These are phyloP conservation scores for Arabis hirsuta DNA, from an alignment of 345 rosid species.

Conservation along the genomic window DNA sequence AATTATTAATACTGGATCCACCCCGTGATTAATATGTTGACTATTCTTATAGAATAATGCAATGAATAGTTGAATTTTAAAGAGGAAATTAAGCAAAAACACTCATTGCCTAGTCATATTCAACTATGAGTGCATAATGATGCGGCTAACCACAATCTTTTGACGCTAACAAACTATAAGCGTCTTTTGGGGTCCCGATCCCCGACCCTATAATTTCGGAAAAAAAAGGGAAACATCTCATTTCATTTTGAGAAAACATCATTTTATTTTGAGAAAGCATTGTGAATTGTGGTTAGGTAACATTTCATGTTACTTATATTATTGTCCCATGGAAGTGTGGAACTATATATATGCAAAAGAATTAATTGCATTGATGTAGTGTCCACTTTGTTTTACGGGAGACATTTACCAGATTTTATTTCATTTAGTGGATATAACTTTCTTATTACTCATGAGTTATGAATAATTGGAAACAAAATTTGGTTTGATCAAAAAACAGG, in stretches of 20 bases:
- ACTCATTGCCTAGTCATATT: slow-evolving; percentile 45
- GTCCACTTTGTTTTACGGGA: slow-evolving; percentile 39
- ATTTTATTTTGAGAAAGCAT: neutral
- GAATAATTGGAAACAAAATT: neutral
- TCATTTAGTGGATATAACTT: slow-evolving; percentile 16
- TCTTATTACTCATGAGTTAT: slow-evolving; percentile 12
- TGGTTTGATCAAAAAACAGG: no score
- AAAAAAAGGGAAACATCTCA: neutral
- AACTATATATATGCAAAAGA: slow-evolving; percentile 19
- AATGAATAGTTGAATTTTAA: neutral
- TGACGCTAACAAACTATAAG: slow-evolving; percentile 27
- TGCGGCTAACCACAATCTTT: slow-evolving; percentile 39
- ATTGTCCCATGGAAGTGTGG: neutral
- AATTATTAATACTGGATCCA: slow-evolving; percentile 20
- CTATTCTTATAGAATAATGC: slow-evolving; percentile 29
- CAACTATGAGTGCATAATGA: slow-evolving; percentile 46
- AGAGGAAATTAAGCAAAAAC: slow-evolving; percentile 27
- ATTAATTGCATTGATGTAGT: slow-evolving; percentile 26
- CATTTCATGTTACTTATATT: slow-evolving; percentile 28
- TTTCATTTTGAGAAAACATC: neutral
- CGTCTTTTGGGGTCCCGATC: slow-evolving; percentile 37
- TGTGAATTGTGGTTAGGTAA: neutral
- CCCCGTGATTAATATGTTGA: slow-evolving; percentile 43
- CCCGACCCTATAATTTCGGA: slow-evolving; percentile 23
- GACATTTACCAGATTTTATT: slow-evolving; percentile 15